Evolutionary conservation across 1,284 basidiomycete species (phyloP).

Genomic region (Pyrrhoderma noxium): DNA sequence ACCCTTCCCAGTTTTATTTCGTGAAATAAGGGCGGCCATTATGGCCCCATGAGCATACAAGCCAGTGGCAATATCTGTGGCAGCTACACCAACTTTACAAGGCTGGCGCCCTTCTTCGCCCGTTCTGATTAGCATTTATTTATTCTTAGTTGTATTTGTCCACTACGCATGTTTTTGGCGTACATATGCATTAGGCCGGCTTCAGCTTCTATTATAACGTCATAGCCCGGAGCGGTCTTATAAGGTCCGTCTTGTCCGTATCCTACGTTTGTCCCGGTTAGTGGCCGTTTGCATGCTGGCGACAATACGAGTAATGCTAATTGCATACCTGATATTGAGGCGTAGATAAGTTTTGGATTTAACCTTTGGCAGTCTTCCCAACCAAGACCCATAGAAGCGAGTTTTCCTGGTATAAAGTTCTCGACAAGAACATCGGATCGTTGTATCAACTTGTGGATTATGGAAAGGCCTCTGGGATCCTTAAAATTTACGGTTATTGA

Average conservation of each 20-base stretch:
- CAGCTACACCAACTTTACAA: constrained; percentile 87
- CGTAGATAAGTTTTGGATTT: constrained; percentile 82
- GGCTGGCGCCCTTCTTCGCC: constrained; percentile 86
- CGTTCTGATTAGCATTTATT: constrained; percentile 45
- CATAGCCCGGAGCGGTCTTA: constrained; percentile 78
- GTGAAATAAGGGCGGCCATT: constrained; percentile 81
- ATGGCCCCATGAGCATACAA: constrained; percentile 93
- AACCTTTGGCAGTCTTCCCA: constrained; percentile 77
- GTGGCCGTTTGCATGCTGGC: too few species aligned
- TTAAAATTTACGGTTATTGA: constrained; percentile 90
- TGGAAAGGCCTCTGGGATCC: constrained; percentile 65
- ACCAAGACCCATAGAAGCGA: constrained; percentile 78
- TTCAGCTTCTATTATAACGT: constrained; percentile 87
- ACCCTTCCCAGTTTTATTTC: constrained; percentile 80
- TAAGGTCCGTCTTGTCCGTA: constrained; percentile 94
- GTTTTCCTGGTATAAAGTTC: constrained; percentile 82
- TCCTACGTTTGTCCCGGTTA: constrained; percentile 42
- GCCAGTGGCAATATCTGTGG: constrained; percentile 87
- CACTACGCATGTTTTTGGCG: constrained; percentile 8
- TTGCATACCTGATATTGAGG: constrained; percentile 76
- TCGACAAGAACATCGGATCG: constrained; percentile 84
- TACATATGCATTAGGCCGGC: constrained; percentile 93
- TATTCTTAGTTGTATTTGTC: constrained; percentile 7
- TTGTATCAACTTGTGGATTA: constrained; percentile 67
- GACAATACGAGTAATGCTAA: background rate